Evolutionary conservation across 2,329 filamentous ascomycete genomes (phyloP).

Genomic region (Alternaria atra): DNA sequence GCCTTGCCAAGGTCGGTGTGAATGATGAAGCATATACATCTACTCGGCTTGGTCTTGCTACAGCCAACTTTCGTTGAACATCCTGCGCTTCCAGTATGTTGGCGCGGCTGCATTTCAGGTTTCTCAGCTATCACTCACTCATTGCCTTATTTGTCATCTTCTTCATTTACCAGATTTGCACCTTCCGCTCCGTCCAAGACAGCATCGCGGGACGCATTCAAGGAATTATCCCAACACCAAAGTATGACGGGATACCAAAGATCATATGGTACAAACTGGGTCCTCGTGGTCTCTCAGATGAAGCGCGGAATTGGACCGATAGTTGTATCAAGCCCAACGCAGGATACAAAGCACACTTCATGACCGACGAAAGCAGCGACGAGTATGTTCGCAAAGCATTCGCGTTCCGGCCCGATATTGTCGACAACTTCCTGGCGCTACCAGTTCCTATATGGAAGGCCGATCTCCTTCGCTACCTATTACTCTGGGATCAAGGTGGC

Average conservation of each 20-base stretch:
- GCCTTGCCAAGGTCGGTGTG: background rate
- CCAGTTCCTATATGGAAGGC: constrained; percentile 52
- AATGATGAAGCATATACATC: background rate
- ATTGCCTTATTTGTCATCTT: background rate
- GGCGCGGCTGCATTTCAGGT: background rate
- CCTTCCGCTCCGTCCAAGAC: background rate
- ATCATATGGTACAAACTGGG: constrained; percentile 54
- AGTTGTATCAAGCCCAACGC: constrained; percentile 44
- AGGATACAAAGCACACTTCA: constrained; percentile 35
- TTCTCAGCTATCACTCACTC: constrained; percentile 4
- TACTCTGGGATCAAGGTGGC: constrained; percentile 53
- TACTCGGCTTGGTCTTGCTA: background rate
- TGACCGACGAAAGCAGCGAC: constrained; percentile 44
- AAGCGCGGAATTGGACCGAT: constrained; percentile 43
- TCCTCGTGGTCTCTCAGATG: constrained; percentile 43
- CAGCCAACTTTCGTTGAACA: background rate
- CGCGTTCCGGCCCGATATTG: constrained; percentile 48
- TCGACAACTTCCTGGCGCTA: constrained; percentile 46
- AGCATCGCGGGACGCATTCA: background rate
- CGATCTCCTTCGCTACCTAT: constrained; percentile 54
- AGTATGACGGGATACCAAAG: constrained; percentile 35
- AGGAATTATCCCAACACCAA: background rate
- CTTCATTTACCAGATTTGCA: constrained; percentile 5
- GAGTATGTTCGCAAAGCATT: constrained; percentile 47
- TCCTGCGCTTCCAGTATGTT: background rate